Evolutionary conservation across 352 stramenopile species (phyloP).

Genomic region (Globisporangium canariense): DNA sequence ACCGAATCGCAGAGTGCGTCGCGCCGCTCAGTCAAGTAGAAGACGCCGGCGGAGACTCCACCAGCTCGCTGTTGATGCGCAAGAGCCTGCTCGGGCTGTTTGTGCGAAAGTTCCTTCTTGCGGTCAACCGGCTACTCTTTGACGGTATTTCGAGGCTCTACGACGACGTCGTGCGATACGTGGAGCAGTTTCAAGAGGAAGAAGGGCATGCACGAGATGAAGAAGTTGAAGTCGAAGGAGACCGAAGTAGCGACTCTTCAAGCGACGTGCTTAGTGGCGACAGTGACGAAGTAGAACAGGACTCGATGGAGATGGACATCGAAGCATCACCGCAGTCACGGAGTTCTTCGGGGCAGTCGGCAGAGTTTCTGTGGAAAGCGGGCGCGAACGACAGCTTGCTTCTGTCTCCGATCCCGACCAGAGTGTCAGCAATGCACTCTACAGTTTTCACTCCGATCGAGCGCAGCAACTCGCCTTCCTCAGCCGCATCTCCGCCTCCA

Average conservation of each 20-base stretch:
- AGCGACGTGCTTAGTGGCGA: conserved; percentile 8
- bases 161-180: conserved; percentile 57
- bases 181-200: conserved; percentile 40
- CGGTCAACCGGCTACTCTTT: conserved; percentile 56
- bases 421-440: not conserved
- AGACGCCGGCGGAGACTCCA: conserved; percentile 30
- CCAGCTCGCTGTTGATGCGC: conserved; percentile 45
- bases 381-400: conserved; percentile 28
- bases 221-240: not conserved
- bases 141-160: conserved; percentile 67
- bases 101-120: conserved; percentile 64
- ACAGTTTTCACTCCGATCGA: conserved; percentile 3
- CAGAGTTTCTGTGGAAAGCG: conserved; percentile 30
- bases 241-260: not conserved
- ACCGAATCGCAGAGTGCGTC: conserved; percentile 62
- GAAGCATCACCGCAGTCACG: conserved; percentile 6
- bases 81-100: conserved; percentile 65
- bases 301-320: conserved; percentile 11
- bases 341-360: conserved; percentile 1
- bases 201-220: conserved; percentile 10
- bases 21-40: conserved; percentile 27
- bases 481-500: not conserved
- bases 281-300: not conserved
- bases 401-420: conserved; percentile 30
- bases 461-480: conserved; percentile 2